Percentiles rank a stretch among this genome's conserved stretches.
These are phyloP conservation scores for Scedosporium boydii DNA, from an alignment of 2,329 filamentous ascomycete genomes.

Conservation along the genomic window DNA sequence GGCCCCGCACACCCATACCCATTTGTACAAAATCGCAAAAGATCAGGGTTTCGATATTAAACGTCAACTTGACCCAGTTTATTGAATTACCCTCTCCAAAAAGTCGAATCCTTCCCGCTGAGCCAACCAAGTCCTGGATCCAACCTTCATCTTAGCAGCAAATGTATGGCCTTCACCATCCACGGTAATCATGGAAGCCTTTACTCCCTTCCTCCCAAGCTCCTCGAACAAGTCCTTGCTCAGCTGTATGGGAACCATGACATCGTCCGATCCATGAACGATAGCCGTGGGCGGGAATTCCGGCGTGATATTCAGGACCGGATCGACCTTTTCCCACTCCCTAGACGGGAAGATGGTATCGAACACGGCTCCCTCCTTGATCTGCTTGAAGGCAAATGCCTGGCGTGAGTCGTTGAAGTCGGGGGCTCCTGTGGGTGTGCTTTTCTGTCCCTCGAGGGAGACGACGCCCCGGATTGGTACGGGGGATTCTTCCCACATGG, in stretches of 20 bases:
- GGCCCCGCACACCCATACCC: too few relatives aligned
- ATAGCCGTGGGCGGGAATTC: constrained; percentile 28
- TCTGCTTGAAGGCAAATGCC: constrained; percentile 30
- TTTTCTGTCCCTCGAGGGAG: constrained; percentile 28
- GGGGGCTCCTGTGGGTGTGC: constrained; percentile 16
- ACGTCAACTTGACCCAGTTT: not conserved
- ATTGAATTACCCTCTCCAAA: constrained; percentile 18
- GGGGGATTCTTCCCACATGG: constrained; percentile 24
- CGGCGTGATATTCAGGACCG: constrained; percentile 19
- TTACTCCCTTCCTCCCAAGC: constrained; percentile 19
- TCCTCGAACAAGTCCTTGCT: constrained; percentile 20
- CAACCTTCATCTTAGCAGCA: constrained; percentile 29
- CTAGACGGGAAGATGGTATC: constrained; percentile 17
- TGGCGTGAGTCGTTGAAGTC: constrained; percentile 25
- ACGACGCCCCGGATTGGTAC: constrained; percentile 27
- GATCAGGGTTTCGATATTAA: too few relatives aligned
- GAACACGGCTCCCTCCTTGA: constrained; percentile 27
- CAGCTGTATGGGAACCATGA: constrained; percentile 26
- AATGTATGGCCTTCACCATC: constrained; percentile 33
- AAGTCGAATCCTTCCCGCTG: constrained; percentile 31
- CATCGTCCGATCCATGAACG: constrained; percentile 28
- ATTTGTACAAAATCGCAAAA: too few relatives aligned
- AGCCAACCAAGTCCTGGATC: constrained; percentile 21
- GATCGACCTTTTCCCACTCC: constrained; percentile 22
- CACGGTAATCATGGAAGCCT: constrained; percentile 25